Conservation (phyloP, 208 protist species). For the Leishmania guyanensis region DNA sequence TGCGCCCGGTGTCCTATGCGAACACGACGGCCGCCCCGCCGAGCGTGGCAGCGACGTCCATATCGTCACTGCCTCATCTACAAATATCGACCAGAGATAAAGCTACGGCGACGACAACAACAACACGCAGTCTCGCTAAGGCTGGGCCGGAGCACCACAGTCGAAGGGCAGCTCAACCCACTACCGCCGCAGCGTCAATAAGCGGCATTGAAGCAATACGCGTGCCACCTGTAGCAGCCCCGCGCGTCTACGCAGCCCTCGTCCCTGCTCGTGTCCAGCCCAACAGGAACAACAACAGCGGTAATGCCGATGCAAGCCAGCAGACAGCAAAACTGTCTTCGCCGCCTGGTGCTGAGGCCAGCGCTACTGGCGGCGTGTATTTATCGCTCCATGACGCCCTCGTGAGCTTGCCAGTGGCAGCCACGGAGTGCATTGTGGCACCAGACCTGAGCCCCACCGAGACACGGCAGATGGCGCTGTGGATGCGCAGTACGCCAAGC, state of each 20-base stretch:
- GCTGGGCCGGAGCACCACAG: background rate
- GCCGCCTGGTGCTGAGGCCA: background rate
- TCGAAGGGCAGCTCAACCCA: background rate
- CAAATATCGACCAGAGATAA: background rate
- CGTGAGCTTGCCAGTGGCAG: background rate
- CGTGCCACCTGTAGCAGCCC: constrained; percentile 4
- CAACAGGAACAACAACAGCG: background rate
- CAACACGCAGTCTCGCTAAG: background rate
- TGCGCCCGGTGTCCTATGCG: constrained; percentile 5
- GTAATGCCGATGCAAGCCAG: background rate
- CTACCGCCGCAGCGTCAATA: background rate
- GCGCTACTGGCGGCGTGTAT: background rate
- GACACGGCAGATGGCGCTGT: constrained; percentile 16
- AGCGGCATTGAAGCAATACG: background rate
- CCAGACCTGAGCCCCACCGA: constrained; percentile 14
- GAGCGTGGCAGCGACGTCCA: background rate
- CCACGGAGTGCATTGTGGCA: constrained; percentile 4
- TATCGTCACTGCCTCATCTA: background rate
- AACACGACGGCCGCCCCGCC: background rate
- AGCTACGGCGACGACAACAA: background rate
- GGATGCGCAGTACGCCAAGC: constrained; percentile 13
- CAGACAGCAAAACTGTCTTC: background rate
- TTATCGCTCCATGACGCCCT: background rate
- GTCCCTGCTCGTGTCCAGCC: background rate
- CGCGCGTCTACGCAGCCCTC: constrained; percentile 25